Conservation (phyloP, 169 alveolate genomes). For the Plasmodium gallinaceum region DNA sequence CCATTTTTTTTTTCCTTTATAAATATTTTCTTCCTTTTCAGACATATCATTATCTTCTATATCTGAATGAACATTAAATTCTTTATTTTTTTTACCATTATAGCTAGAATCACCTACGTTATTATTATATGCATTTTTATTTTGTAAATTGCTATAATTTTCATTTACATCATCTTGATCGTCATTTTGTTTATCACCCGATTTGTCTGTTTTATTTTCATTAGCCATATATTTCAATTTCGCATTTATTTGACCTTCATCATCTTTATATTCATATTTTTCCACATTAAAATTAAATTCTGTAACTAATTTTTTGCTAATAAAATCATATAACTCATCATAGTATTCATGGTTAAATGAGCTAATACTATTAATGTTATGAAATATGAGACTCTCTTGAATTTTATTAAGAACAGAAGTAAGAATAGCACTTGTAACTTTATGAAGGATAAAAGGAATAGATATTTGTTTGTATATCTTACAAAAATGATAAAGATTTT, state of each 20-base stretch:
- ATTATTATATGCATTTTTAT: background rate
- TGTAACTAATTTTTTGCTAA: constrained; percentile 27
- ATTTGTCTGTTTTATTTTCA: background rate
- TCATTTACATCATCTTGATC: background rate
- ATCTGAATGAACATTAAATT: background rate
- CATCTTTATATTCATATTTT: constrained; percentile 48
- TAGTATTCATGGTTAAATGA: constrained; percentile 76
- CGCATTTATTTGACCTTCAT: constrained; percentile 57
- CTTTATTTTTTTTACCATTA: background rate
- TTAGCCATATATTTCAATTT: constrained; percentile 22
- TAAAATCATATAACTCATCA: constrained; percentile 48
- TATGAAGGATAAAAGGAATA: constrained; percentile 38
- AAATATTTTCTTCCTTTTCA: constrained; percentile 46
- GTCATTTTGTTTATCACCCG: constrained; percentile 1
- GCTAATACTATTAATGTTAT: constrained; percentile 76
- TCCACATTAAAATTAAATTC: constrained; percentile 26
- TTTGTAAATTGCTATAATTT: background rate
- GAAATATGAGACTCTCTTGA: constrained; percentile 26
- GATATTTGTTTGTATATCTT: constrained; percentile 65
- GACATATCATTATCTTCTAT: background rate
- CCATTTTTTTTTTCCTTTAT: constrained; percentile 77
- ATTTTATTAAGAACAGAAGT: constrained; percentile 42
- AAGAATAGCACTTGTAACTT: constrained; percentile 71
- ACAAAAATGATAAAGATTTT: constrained; percentile 85
- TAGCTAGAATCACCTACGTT: background rate